Base-by-base conservation (phyloP, 2,329 filamentous ascomycete species). In the Mycosphaerella sp. region DNA sequence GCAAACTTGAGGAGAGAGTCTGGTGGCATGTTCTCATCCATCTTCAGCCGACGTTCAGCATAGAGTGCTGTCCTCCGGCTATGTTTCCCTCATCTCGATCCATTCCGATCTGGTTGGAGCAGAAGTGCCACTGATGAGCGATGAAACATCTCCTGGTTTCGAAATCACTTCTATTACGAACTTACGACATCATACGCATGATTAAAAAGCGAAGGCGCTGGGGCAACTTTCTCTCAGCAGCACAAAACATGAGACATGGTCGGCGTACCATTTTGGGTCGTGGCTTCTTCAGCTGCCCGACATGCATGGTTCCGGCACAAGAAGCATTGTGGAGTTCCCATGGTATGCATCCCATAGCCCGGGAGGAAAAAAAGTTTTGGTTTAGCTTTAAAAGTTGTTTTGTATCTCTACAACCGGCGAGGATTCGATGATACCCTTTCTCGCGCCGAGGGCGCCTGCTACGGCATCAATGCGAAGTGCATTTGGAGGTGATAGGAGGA, bases 181-280 rank as follows among this genome's bases (percentile, higher is more conserved):
- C 26, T 39, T 48, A 44, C 59, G 58, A 58, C 58, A 55, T 50
- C 40, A 46, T 50, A 21, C 47, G 51, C 51, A 57, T 48, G 48
- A 51, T 48, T 29, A 52, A 52, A 53, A 56, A 62, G 60, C 57
- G 59, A 59, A 49, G 59, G 60, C 59, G 59, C 59, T 58, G 53
- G 58, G 21, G 56, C 48, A 31, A 11, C 6, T 40, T n/a, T n/a
- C 31, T 45, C 42, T 21, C 40, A 12, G 17, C 26, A 26, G 9
- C 38, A 45, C 29, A 23, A 23, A 46, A 23, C 6, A 29, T 29
- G 26, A 29, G 26, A 29, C 26, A 29, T 29, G 26, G 26, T 29
- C 26, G 26, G 26, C 26, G 26, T 29, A 29, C 26, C 26, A 29
- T 29, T 29, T 42, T 17, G 39, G 42, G 50, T 45, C 50, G 44